These are phyloP conservation scores for Heterobasidion irregulare DNA, from an alignment of 1,284 basidiomycete genomes.

Conservation along the genomic window DNA sequence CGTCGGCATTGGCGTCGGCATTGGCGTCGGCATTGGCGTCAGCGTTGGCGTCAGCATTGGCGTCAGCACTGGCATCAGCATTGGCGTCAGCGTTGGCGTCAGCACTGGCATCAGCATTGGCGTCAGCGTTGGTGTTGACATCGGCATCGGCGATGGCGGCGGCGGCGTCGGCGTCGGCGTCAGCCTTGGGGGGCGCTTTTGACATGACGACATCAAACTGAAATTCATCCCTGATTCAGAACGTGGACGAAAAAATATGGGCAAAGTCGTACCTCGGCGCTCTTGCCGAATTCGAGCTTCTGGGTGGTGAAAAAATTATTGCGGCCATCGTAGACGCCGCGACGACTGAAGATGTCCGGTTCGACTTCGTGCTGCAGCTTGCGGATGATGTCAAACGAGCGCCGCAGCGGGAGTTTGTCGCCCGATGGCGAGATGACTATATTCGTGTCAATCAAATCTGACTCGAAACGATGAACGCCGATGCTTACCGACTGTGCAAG, in stretches of 20 bases:
- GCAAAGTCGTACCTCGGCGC: background rate
- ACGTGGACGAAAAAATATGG: background rate
- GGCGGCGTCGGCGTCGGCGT: constrained; percentile 30
- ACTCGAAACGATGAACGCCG: background rate
- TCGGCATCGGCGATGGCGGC: too few relatives aligned
- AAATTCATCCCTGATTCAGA: background rate
- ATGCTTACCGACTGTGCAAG: background rate
- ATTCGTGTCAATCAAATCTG: background rate
- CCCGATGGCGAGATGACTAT: constrained; percentile 55
- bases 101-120: too few relatives aligned
- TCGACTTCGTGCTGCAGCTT: constrained; percentile 46
- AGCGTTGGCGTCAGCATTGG: constrained; percentile 29
- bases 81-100: too few relatives aligned
- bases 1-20: too few relatives aligned
- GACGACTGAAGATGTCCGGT: constrained; percentile 50
- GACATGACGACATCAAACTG: constrained; percentile 3
- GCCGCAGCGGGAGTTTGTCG: constrained; percentile 48
- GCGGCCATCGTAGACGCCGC: constrained; percentile 63
- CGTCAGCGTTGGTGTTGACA: too few relatives aligned
- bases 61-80: too few relatives aligned
- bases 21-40: too few relatives aligned
- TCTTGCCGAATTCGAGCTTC: constrained; percentile 44
- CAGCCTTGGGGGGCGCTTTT: constrained; percentile 36
- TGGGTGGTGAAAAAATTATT: constrained; percentile 64
- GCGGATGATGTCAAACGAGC: constrained; percentile 61